Evolutionary conservation across 306 rosid species (phyloP).

Genomic region (Trifolium dubium): DNA sequence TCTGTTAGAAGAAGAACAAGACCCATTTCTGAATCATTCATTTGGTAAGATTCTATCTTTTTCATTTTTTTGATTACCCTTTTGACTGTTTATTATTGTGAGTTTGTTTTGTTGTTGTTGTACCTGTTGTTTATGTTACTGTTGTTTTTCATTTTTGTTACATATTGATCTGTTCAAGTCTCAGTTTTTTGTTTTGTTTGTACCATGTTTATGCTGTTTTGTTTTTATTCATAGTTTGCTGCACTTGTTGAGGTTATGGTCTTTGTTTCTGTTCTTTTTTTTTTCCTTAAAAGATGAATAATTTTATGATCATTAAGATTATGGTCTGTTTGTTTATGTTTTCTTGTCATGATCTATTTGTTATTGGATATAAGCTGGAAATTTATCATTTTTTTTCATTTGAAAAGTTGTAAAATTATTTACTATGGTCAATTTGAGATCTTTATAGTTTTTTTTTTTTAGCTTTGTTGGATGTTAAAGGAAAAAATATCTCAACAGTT

Average conservation of each 20-base stretch:
- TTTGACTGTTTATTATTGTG: conserved; percentile 3
- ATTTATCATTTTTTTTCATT: neutral
- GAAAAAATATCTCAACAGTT: neutral
- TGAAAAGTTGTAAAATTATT: neutral
- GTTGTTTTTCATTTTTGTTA: neutral
- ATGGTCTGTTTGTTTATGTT: neutral
- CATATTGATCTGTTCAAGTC: conserved; percentile 7
- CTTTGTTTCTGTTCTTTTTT: neutral
- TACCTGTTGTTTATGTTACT: conserved; percentile 1
- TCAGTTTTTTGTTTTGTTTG: neutral
- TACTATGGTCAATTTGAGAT: neutral
- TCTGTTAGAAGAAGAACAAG: conserved; percentile 9
- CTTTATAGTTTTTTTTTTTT: neutral
- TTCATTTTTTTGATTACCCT: neutral
- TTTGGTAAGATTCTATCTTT: conserved; percentile 27
- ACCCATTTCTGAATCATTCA: conserved; percentile 30
- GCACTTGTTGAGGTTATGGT: neutral
- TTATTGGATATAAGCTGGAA: neutral
- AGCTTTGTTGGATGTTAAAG: neutral
- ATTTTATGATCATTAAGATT: neutral
- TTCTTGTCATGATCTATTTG: conserved; percentile 4
- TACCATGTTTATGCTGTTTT: neutral
- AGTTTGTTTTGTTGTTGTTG: neutral
- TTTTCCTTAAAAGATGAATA: conserved; percentile 1
- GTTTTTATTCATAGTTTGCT: neutral